Evolutionary conservation across 2,329 filamentous ascomycete species (phyloP).

Genomic region (Penicillium digitatum): DNA sequence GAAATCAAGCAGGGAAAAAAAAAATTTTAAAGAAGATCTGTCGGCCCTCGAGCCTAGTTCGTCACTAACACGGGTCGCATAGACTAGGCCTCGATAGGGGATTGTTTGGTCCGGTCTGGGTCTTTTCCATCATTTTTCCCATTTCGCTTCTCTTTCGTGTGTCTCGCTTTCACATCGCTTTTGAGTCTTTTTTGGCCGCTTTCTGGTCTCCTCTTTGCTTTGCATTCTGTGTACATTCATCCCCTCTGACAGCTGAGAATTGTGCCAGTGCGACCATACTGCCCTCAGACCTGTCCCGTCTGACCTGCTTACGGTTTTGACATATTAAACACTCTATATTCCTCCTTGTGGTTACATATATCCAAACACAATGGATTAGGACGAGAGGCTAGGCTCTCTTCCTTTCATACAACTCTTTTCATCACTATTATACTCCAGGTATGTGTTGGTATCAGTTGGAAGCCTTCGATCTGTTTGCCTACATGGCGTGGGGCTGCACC

Average conservation of each 20-base stretch:
- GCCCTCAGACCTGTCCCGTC: background rate
- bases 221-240: background rate
- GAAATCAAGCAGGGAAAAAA: background rate
- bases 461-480: background rate
- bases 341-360: background rate
- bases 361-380: constrained; percentile 21
- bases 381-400: constrained; percentile 3
- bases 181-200: background rate
- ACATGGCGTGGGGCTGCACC: background rate
- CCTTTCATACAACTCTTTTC: background rate
- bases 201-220: background rate
- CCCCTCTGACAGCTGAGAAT: background rate
- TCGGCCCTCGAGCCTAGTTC: constrained; percentile 10
- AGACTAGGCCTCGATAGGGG: constrained; percentile 24
- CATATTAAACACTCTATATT: constrained; percentile 4
- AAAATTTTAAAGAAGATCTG: background rate
- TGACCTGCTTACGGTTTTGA: constrained; percentile 8
- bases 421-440: constrained; percentile 18
- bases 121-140: constrained; percentile 16
- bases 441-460: constrained; percentile 4
- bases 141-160: constrained; percentile 12
- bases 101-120: constrained; percentile 18
- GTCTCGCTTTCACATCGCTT: background rate
- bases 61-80: constrained; percentile 23
- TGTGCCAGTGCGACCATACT: constrained; percentile 6